phyloP scores from a whole-genome alignment of 2,329 filamentous ascomycete species.

The Chaetomiaceae sp. region DNA sequence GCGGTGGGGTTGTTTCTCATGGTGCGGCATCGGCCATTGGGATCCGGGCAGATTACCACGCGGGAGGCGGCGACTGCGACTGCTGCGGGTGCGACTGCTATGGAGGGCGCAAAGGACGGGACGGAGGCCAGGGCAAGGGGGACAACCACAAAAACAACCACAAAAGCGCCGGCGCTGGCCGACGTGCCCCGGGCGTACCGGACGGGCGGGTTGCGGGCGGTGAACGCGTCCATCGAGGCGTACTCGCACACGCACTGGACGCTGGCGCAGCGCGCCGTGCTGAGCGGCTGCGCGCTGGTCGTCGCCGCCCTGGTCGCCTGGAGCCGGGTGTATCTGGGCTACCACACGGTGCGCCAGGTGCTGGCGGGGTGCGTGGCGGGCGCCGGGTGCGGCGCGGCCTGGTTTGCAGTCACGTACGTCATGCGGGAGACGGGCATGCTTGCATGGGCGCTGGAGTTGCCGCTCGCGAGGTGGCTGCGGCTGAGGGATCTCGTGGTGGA shows the following conservation, averaged over 20 bases:
- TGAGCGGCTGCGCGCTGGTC: constrained; percentile 50
- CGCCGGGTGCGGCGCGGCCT: constrained; percentile 62
- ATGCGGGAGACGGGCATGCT: constrained; percentile 65
- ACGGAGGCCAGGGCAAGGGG: background rate
- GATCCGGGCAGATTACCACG: background rate
- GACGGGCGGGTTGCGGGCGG: constrained; percentile 8
- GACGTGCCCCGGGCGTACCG: constrained; percentile 10
- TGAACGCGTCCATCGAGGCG: constrained; percentile 23
- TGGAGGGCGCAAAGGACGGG: constrained; percentile 9
- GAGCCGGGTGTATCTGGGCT: constrained; percentile 85
- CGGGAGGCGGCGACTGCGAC: background rate
- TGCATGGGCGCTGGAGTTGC: constrained; percentile 64
- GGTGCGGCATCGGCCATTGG: constrained; percentile 59
- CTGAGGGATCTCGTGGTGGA: constrained; percentile 79
- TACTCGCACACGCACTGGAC: constrained; percentile 52
- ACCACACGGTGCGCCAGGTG: constrained; percentile 87
- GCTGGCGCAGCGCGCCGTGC: constrained; percentile 53
- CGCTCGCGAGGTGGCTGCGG: constrained; percentile 60
- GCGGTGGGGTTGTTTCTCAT: constrained; percentile 82
- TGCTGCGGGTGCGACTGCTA: background rate
- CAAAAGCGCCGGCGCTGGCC: background rate
- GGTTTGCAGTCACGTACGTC: constrained; percentile 70
- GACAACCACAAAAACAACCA: too few species aligned
- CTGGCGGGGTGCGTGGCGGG: constrained; percentile 73
- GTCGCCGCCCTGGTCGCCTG: constrained; percentile 67